These are phyloP conservation scores for Alternaria hordeiaustralica DNA, from an alignment of 2,329 filamentous ascomycete species.

Conservation along the genomic window DNA sequence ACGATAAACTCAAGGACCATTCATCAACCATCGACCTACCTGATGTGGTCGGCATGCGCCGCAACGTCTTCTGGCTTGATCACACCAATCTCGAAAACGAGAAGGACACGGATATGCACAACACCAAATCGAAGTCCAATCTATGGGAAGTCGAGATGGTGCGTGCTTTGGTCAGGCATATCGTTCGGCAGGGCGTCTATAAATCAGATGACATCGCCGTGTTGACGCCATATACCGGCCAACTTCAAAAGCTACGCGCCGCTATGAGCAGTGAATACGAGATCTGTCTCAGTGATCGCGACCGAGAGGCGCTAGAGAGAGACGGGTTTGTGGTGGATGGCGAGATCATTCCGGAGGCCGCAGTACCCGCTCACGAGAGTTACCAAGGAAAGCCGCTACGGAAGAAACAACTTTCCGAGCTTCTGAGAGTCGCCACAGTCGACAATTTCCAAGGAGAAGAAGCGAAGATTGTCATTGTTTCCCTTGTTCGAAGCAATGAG, in stretches of 20 bases:
- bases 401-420: constrained; percentile 31
- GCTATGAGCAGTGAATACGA: constrained; percentile 60
- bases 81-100: constrained; percentile 58
- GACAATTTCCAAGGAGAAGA: constrained; percentile 84
- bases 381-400: constrained; percentile 22
- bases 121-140: constrained; percentile 60
- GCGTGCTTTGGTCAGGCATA: constrained; percentile 66
- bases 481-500: constrained; percentile 72
- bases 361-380: background rate
- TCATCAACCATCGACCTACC: constrained; percentile 49
- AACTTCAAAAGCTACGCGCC: constrained; percentile 60
- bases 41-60: constrained; percentile 60
- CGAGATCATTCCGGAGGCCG: too few relatives aligned
- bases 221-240: constrained; percentile 69
- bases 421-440: constrained; percentile 63
- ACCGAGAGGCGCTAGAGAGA: constrained; percentile 60
- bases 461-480: constrained; percentile 72
- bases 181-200: constrained; percentile 70
- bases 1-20: constrained; percentile 63
- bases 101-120: constrained; percentile 11
- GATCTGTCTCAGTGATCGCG: constrained; percentile 69
- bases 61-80: constrained; percentile 68
- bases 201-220: constrained; percentile 69
- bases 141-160: constrained; percentile 69
- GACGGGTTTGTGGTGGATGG: too few relatives aligned